A percentile compares a stretch with the other conserved stretches of the same genome.
Conservation (phyloP, 2,329 filamentous ascomycete species). For the Neonectria magnoliae region DNA sequence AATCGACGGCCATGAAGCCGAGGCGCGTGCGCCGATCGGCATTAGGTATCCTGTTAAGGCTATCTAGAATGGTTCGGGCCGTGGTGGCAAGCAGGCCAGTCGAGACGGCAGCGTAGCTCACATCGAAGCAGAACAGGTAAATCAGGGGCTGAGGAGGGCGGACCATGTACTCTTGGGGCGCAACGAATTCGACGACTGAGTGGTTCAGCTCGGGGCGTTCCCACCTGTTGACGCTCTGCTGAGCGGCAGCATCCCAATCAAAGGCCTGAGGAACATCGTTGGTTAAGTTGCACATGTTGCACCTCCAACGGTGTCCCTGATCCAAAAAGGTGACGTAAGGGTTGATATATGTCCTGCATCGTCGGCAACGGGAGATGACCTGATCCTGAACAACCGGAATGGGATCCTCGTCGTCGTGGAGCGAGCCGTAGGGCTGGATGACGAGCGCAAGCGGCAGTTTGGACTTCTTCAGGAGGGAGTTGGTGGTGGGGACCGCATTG, state of each 20-base stretch:
- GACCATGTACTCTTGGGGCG: constrained; percentile 99
- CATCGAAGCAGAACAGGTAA: constrained; percentile 94
- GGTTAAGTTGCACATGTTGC: constrained; percentile 99
- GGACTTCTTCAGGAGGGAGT: constrained; percentile 95
- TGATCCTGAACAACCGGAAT: constrained; percentile 95
- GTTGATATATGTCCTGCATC: constrained; percentile 97
- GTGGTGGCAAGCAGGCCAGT: constrained; percentile 92
- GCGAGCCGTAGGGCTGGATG: constrained; percentile 92
- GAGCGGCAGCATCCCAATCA: constrained; percentile 93
- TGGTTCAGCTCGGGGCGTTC: constrained; percentile 93
- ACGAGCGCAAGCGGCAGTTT: constrained; percentile 94
- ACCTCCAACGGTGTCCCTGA: constrained; percentile 96
- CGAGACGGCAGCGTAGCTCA: constrained; percentile 89
- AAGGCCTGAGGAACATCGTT: constrained; percentile 99
- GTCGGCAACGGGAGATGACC: constrained; percentile 94
- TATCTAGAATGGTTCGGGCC: constrained; percentile 93
- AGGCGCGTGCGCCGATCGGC: constrained; percentile 91
- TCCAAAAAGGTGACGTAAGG: constrained; percentile 97
- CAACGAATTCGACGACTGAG: constrained; percentile 96
- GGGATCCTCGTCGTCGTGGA: constrained; percentile 91
- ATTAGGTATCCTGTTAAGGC: constrained; percentile 97
- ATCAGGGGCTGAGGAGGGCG: constrained; percentile 94
- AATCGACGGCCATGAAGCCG: constrained; percentile 95
- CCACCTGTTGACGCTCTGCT: constrained; percentile 93
- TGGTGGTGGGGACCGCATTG: constrained; percentile 91